These are phyloP conservation scores for Barnettozyma sp. DNA, from an alignment of 805 yeast species.

Conservation along the genomic window DNA sequence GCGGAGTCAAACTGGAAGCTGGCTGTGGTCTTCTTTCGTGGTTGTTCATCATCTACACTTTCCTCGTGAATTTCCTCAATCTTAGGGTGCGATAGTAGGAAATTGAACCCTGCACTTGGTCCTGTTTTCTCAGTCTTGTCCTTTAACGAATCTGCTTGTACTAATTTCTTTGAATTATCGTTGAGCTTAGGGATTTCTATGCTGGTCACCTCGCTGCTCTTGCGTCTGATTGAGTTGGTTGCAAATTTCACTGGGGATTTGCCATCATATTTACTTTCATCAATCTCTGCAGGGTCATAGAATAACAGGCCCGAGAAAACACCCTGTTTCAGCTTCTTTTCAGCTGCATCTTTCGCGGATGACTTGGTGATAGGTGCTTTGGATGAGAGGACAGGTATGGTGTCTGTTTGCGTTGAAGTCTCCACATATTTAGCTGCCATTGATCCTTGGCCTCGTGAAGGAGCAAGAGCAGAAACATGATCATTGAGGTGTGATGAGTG, in stretches of 20 bases:
- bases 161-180: slow-evolving; percentile 16
- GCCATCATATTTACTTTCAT: slow-evolving; percentile 8
- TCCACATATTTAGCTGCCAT: slow-evolving; percentile 15
- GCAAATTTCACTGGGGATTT: slow-evolving; percentile 21
- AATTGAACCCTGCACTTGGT: slow-evolving; percentile 27
- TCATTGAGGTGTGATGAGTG: slow-evolving; percentile 6
- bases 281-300: slow-evolving; percentile 20
- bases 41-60: slow-evolving; percentile 1
- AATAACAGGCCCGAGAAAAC: slow-evolving; percentile 23
- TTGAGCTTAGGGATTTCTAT: too few relatives aligned
- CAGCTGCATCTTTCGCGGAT: slow-evolving; percentile 15
- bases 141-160: slow-evolving; percentile 13
- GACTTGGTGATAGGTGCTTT: slow-evolving; percentile 10
- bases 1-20: neutral
- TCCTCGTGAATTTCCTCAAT: slow-evolving; percentile 3
- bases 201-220: too few relatives aligned
- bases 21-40: slow-evolving; percentile 2
- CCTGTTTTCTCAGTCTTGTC: slow-evolving; percentile 9
- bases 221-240: slow-evolving; percentile 4
- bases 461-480: neutral
- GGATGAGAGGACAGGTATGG: slow-evolving; percentile 17
- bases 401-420: slow-evolving; percentile 22
- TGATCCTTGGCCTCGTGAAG: neutral
- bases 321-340: slow-evolving; percentile 19
- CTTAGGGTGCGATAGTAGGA: slow-evolving; percentile 14